A percentile compares a stretch with the other conserved stretches of the same genome.
Evolutionary conservation across 2,329 filamentous ascomycete species (phyloP).

Genomic region (Trichothecium roseum): DNA sequence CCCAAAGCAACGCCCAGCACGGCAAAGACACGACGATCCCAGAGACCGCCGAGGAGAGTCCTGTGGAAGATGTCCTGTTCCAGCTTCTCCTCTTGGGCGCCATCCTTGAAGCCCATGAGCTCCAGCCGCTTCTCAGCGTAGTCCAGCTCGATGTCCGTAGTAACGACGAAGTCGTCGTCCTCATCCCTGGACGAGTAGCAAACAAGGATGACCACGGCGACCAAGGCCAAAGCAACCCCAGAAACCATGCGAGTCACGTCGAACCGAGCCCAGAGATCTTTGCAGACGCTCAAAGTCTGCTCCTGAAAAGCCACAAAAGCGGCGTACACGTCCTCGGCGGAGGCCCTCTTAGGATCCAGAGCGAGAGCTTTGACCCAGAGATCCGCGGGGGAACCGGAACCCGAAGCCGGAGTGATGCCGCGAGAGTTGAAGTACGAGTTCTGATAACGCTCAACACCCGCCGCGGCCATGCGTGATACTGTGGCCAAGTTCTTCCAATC

Average conservation of each 20-base stretch:
- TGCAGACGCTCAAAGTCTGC: conserved; percentile 69
- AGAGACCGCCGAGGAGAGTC: conserved; percentile 23
- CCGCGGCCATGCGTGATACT: conserved; percentile 67
- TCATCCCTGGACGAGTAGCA: conserved; percentile 58
- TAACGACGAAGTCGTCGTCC: conserved; percentile 42
- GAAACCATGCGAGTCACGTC: conserved; percentile 77
- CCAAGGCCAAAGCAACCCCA: conserved; percentile 61
- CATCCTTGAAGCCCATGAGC: conserved; percentile 26
- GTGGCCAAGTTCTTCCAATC: conserved; percentile 69
- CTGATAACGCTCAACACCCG: conserved; percentile 85
- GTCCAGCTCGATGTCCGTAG: conserved; percentile 48
- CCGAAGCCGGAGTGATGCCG: conserved; percentile 52
- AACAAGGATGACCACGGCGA: conserved; percentile 57
- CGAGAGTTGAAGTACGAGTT: conserved; percentile 67
- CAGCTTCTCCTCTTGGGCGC: conserved; percentile 11
- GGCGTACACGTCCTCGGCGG: conserved; percentile 31
- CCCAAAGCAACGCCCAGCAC: conserved; percentile 16
- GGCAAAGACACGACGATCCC: conserved; percentile 22
- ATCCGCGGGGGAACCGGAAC: conserved; percentile 22
- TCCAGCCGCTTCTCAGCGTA: conserved; percentile 49
- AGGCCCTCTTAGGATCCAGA: conserved; percentile 24
- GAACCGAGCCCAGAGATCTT: conserved; percentile 83
- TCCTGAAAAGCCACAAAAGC: conserved; percentile 66
- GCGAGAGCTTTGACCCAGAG: conserved; percentile 23
- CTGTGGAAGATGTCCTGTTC: conserved; percentile 21